Percentiles rank a stretch among this genome's conserved stretches.
Evolutionary conservation across 192 early-diverging fungal species (phyloP).

Genomic region (Backusella circina): DNA sequence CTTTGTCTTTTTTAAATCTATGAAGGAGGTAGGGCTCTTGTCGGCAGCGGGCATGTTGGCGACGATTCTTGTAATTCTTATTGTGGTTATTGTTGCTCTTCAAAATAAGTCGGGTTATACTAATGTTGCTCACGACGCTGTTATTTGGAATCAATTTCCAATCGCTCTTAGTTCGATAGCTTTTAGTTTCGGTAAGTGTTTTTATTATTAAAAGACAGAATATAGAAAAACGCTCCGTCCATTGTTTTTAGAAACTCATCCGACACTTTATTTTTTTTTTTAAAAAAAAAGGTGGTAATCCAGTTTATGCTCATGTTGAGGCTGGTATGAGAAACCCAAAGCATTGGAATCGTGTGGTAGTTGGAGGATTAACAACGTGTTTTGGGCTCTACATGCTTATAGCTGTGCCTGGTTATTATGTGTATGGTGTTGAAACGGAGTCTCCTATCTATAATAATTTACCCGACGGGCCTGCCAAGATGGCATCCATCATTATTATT

Average conservation of each 20-base stretch:
- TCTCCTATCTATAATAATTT: conserved; percentile 70
- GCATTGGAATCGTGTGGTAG: conserved; percentile 59
- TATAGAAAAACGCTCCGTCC: background rate
- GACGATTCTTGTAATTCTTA: conserved; percentile 59
- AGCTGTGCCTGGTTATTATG: conserved; percentile 62
- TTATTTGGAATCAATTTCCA: conserved; percentile 52
- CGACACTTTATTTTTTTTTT: background rate
- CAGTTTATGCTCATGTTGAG: conserved; percentile 78
- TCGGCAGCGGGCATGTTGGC: conserved; percentile 64
- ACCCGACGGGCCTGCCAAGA: conserved; percentile 50
- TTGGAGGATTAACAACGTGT: conserved; percentile 51
- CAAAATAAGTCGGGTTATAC: conserved; percentile 19
- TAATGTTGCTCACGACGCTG: conserved; percentile 22
- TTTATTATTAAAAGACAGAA: background rate
- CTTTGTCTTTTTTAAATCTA: conserved; percentile 63
- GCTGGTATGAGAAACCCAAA: conserved; percentile 66
- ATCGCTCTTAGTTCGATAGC: conserved; percentile 61
- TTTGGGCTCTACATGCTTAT: conserved; percentile 65
- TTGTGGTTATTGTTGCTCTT: conserved; percentile 52
- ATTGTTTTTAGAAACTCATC: conserved; percentile 30
- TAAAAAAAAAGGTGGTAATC: conserved; percentile 48
- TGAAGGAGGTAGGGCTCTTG: conserved; percentile 71
- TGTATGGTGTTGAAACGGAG: conserved; percentile 58
- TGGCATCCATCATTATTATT: conserved; percentile 64
- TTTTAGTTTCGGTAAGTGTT: conserved; percentile 17